Evolutionary conservation across 139 green algal species (phyloP).

Genomic region (Closterium sp.): DNA sequence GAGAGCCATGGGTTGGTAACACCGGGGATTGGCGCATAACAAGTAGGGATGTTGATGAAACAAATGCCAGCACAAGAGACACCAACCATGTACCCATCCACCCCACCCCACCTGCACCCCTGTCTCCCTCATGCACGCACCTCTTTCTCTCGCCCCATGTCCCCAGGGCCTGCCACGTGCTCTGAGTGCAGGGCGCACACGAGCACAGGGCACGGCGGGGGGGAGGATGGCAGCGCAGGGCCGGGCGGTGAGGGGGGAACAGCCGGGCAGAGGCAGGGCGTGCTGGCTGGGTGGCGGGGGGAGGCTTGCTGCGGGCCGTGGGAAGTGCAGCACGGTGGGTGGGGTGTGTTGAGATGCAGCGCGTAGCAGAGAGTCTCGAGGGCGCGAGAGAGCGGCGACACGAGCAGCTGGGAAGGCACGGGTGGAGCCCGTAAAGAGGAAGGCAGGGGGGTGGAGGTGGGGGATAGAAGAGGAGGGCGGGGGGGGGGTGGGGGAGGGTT

Average conservation of each 20-base stretch:
- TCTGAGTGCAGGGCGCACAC: background rate
- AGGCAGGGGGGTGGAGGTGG: background rate
- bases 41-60: too few relatives aligned
- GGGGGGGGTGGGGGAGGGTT: too few relatives aligned
- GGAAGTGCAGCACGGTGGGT: background rate
- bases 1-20: background rate
- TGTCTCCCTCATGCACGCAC: background rate
- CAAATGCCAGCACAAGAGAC: too few relatives aligned
- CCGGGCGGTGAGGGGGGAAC: too few relatives aligned
- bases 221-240: background rate
- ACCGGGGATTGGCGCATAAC: background rate
- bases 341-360: background rate
- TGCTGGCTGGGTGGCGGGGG: background rate
- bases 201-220: background rate
- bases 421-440: background rate
- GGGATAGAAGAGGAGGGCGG: background rate
- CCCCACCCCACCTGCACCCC: background rate
- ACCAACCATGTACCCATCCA: background rate
- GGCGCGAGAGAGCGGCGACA: background rate
- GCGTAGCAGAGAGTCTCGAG: background rate
- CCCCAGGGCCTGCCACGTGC: background rate
- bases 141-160: background rate
- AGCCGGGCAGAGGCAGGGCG: background rate
- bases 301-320: background rate
- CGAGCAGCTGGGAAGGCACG: background rate